Conservation (phyloP, 73 alveolate genomes). For the Paramecium caudatum region DNA sequence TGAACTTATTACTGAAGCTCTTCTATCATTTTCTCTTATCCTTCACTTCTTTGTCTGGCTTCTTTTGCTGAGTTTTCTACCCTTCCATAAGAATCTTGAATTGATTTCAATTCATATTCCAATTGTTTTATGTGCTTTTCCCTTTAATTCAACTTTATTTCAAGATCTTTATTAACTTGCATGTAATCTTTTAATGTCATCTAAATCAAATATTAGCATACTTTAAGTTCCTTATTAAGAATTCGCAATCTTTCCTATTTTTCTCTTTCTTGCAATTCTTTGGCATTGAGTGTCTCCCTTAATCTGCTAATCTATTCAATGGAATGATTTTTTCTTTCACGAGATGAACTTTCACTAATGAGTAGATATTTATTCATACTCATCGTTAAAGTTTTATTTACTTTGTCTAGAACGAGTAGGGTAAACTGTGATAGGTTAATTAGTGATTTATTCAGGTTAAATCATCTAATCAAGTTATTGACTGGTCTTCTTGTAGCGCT, state of each 20-base stretch:
- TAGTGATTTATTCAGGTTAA: neutral
- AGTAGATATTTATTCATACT: neutral
- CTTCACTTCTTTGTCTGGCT: neutral
- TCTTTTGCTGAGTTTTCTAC: constrained; percentile 14
- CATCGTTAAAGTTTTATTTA: constrained; percentile 15
- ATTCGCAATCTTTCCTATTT: constrained; percentile 58
- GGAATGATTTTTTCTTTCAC: constrained; percentile 40
- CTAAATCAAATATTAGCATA: neutral
- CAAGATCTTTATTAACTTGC: constrained; percentile 52
- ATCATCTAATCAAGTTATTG: constrained; percentile 47
- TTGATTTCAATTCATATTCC: constrained; percentile 38
- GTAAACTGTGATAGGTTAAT: constrained; percentile 9
- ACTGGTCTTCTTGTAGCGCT: constrained; percentile 59
- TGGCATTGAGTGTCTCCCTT: constrained; percentile 57
- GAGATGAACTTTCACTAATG: constrained; percentile 44
- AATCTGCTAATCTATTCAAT: constrained; percentile 54
- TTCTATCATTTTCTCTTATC: constrained; percentile 29
- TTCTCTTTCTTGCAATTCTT: constrained; percentile 64
- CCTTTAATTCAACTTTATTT: neutral
- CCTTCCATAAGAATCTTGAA: neutral
- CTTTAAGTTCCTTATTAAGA: constrained; percentile 52
- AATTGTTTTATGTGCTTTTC: constrained; percentile 55
- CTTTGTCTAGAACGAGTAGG: constrained; percentile 46
- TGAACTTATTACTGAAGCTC: constrained; percentile 27
- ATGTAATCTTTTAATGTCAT: constrained; percentile 62